Evolutionary conservation across 164 flowering plant species (phyloP).

Genomic region (Euptelea pleiosperma): DNA sequence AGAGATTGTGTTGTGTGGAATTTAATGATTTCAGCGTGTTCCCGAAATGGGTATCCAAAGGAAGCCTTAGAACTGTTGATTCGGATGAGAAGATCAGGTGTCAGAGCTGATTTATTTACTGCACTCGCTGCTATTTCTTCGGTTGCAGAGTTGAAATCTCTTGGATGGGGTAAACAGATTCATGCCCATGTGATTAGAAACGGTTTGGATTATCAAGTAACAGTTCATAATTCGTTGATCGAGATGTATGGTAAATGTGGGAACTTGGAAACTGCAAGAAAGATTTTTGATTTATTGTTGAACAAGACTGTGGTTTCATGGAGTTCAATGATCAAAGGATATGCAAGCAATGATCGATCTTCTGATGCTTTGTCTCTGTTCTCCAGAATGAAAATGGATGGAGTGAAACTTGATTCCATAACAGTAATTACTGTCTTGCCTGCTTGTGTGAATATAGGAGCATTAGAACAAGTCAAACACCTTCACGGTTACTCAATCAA

Average conservation of each 20-base stretch:
- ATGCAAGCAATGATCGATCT: conserved; percentile 30
- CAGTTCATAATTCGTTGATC: conserved; percentile 55
- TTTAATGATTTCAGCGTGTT: conserved; percentile 44
- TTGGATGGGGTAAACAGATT: conserved; percentile 37
- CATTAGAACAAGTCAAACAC: conserved; percentile 44
- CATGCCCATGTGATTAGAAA: conserved; percentile 54
- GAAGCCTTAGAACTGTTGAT: conserved; percentile 36
- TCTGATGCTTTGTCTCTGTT: conserved; percentile 47
- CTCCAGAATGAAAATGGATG: conserved; percentile 41
- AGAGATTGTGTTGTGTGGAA: conserved; percentile 60
- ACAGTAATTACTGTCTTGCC: conserved; percentile 52
- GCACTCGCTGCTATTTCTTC: conserved; percentile 45
- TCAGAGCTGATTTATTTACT: conserved; percentile 48
- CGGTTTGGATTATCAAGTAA: conserved; percentile 39
- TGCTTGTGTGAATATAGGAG: conserved; percentile 54
- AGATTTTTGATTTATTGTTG: conserved; percentile 32
- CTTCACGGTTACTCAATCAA: conserved; percentile 47
- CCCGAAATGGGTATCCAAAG: conserved; percentile 33
- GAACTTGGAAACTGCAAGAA: conserved; percentile 27
- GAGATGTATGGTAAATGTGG: conserved; percentile 56
- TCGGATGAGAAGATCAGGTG: conserved; percentile 37
- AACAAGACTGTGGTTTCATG: conserved; percentile 48
- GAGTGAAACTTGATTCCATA: conserved; percentile 34
- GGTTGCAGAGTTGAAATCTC: conserved; percentile 40
- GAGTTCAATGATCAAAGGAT: conserved; percentile 59